Evolutionary conservation across 2,329 filamentous ascomycete genomes (phyloP).

Genomic region (Beauveria scarabaeidicola): DNA sequence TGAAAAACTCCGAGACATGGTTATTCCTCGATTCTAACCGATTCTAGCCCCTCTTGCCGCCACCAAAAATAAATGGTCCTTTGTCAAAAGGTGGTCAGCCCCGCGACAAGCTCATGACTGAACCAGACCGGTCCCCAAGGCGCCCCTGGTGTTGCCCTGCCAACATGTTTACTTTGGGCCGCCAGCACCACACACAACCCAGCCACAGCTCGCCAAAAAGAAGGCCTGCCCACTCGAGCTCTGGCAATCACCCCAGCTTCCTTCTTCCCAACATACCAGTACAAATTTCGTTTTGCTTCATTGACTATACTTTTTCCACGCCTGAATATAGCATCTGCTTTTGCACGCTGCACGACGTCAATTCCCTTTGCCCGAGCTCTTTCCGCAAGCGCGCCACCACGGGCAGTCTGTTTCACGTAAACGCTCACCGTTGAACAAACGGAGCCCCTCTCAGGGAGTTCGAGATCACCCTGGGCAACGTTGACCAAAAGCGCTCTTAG

Average conservation of each 20-base stretch:
- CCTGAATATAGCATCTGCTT: not conserved
- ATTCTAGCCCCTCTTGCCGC: slow-evolving; percentile 1
- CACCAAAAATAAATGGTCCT: not conserved
- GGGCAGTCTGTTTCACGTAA: not conserved
- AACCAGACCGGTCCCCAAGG: not conserved
- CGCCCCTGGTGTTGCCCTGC: slow-evolving; percentile 23
- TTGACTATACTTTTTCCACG: not conserved
- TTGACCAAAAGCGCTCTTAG: not conserved
- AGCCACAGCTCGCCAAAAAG: not conserved
- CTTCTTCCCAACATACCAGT: slow-evolving; percentile 8
- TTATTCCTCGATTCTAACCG: not conserved
- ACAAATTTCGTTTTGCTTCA: slow-evolving; percentile 5
- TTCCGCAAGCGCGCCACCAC: not conserved
- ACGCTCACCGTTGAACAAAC: not conserved
- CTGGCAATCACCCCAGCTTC: slow-evolving; percentile 16
- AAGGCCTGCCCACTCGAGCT: slow-evolving; percentile 2
- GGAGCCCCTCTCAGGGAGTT: not conserved
- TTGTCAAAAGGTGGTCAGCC: not conserved
- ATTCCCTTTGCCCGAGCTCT: not conserved
- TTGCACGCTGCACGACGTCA: not conserved
- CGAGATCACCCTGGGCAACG: slow-evolving; percentile 8
- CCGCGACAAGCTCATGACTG: slow-evolving; percentile 4
- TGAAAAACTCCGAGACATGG: not conserved
- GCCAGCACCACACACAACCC: slow-evolving; percentile 13
- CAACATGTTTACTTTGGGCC: slow-evolving; percentile 26